Evolutionary conservation across 495 filamentous ascomycete genomes (phyloP).

Genomic region (Staphylotrichum tortipilum): DNA sequence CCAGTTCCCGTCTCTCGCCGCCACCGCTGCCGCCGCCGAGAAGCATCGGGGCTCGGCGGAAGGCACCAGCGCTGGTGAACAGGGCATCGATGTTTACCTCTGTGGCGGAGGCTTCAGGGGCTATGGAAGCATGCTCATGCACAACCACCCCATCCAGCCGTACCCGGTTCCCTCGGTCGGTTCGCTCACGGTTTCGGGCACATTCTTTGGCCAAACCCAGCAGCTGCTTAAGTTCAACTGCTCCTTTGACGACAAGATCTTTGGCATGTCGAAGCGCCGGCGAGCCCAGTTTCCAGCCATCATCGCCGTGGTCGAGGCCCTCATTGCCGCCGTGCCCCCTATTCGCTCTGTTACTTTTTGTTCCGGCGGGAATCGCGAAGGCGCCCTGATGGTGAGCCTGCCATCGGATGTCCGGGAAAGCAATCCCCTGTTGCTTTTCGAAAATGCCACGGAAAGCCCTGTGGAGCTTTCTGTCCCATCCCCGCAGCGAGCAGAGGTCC

Average conservation of each 20-base stretch:
- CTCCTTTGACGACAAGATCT: constrained; percentile 52
- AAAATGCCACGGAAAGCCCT: not conserved
- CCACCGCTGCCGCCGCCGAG: constrained; percentile 40
- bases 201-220: constrained; percentile 53
- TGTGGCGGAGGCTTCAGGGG: constrained; percentile 88
- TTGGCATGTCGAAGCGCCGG: constrained; percentile 75
- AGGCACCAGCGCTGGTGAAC: constrained; percentile 29
- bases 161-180: constrained; percentile 86
- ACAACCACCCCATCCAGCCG: constrained; percentile 53
- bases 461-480: constrained; percentile 15
- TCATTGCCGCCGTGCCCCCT: constrained; percentile 58
- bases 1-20: constrained; percentile 38
- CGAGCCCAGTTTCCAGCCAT: constrained; percentile 78
- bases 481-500: constrained; percentile 26
- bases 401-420: constrained; percentile 47
- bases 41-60: constrained; percentile 27
- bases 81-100: constrained; percentile 68
- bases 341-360: constrained; percentile 74
- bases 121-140: constrained; percentile 79
- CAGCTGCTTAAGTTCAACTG: constrained; percentile 49
- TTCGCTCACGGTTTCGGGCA: constrained; percentile 57
- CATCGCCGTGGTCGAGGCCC: constrained; percentile 62
- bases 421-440: constrained; percentile 50
- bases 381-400: constrained; percentile 62
- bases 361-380: constrained; percentile 78